Evolutionary conservation across 1,139 yeast genomes (phyloP).

Genomic region (Petasospora rhodanensis): DNA sequence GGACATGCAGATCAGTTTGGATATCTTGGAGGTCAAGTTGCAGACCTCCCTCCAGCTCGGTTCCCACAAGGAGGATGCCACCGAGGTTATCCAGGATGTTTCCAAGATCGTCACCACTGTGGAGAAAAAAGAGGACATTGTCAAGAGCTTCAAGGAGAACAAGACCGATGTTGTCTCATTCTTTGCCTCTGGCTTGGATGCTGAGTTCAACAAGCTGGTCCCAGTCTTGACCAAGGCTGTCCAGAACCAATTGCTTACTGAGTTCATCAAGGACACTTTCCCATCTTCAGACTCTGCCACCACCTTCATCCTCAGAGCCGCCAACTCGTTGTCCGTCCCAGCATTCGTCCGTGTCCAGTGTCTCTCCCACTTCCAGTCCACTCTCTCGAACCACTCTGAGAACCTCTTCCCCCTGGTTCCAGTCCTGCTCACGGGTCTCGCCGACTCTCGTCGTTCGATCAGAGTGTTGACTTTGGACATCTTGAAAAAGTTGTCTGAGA

Average conservation of each 20-base stretch:
- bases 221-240: slow-evolving; percentile 40
- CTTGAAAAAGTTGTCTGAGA: slow-evolving; percentile 31
- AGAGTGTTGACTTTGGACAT: slow-evolving; percentile 32
- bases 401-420: slow-evolving; percentile 42
- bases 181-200: slow-evolving; percentile 31
- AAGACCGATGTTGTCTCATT: slow-evolving; percentile 24
- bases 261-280: slow-evolving; percentile 34
- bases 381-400: slow-evolving; percentile 34
- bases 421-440: slow-evolving; percentile 35
- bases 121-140: slow-evolving; percentile 25
- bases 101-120: slow-evolving; percentile 27
- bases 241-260: slow-evolving; percentile 29
- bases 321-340: slow-evolving; percentile 56
- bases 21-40: slow-evolving; percentile 62
- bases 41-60: slow-evolving; percentile 49
- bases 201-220: slow-evolving; percentile 41
- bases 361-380: slow-evolving; percentile 35
- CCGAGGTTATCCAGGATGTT: slow-evolving; percentile 18
- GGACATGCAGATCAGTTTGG: slow-evolving; percentile 38
- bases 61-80: slow-evolving; percentile 7
- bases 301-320: slow-evolving; percentile 55
- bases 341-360: slow-evolving; percentile 47
- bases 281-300: slow-evolving; percentile 37
- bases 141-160: slow-evolving; percentile 26
- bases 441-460: slow-evolving; percentile 35